Evolutionary conservation across 345 rosid species (phyloP).

Genomic region (Pelargonium nanum): DNA sequence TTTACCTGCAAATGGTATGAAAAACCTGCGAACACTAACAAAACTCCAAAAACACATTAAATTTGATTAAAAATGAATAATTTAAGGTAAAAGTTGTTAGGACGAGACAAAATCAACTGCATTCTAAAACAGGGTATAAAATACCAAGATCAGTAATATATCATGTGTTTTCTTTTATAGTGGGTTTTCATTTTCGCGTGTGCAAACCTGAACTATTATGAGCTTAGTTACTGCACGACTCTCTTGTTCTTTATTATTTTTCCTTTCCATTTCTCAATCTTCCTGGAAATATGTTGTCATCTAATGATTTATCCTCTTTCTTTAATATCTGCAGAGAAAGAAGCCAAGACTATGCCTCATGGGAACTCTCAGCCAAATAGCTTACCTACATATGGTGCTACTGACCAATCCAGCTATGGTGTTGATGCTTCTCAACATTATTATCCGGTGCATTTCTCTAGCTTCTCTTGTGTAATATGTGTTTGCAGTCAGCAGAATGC

Average conservation of each 20-base stretch:
- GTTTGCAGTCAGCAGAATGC: neutral
- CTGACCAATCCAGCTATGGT: constrained; percentile 23
- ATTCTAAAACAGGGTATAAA: no score
- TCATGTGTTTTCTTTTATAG: neutral
- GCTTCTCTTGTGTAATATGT: neutral
- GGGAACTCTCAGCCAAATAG: constrained; percentile 30
- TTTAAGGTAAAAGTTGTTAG: no score
- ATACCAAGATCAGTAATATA: no score
- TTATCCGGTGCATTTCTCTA: constrained; percentile 32
- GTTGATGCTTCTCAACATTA: constrained; percentile 28
- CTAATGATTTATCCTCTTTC: neutral
- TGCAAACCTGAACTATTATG: neutral
- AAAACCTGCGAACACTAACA: no score
- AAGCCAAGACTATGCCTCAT: constrained; percentile 25
- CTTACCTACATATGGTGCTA: constrained; percentile 19
- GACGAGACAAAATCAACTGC: no score
- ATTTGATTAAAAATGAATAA: no score
- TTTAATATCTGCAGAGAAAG: constrained; percentile 38
- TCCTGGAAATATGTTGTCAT: neutral
- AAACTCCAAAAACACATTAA: no score
- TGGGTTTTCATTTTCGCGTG: neutral
- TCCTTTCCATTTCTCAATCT: neutral
- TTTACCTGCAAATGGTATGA: no score
- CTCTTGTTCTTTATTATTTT: neutral
- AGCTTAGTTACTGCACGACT: neutral